Conservation (phyloP, 176 grass and related monocot genomes). For the Poa pratensis region DNA sequence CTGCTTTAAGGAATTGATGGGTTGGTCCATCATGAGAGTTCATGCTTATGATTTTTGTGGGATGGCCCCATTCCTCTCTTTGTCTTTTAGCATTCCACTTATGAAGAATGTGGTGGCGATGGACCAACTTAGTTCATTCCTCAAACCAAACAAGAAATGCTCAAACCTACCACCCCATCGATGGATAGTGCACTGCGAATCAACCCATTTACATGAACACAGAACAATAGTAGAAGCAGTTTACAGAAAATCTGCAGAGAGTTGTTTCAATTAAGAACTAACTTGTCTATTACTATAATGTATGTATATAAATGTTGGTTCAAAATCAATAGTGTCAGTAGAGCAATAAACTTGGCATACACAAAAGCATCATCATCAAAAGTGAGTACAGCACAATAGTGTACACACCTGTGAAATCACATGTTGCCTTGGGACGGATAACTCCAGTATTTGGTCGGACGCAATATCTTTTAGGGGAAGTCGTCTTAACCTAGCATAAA, state of each 20-base stretch:
- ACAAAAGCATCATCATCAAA: slow-evolving; percentile 27
- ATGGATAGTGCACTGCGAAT: slow-evolving; percentile 5
- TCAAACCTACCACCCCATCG: neutral
- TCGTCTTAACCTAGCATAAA: slow-evolving; percentile 88
- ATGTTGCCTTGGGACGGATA: slow-evolving; percentile 78
- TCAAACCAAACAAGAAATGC: slow-evolving; percentile 20
- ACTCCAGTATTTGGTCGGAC: slow-evolving; percentile 94
- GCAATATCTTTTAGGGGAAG: slow-evolving; percentile 94
- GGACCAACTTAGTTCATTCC: neutral
- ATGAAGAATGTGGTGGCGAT: neutral
- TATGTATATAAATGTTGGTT: slow-evolving; percentile 6
- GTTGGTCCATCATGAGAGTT: neutral
- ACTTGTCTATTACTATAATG: neutral
- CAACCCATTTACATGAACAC: slow-evolving; percentile 17
- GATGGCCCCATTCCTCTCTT: neutral
- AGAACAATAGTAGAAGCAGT: slow-evolving; percentile 8
- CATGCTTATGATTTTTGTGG: slow-evolving; percentile 7
- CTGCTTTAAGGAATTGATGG: slow-evolving; percentile 31
- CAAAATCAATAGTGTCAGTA: slow-evolving; percentile 15
- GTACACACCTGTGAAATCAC: slow-evolving; percentile 79
- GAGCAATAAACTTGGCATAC: slow-evolving; percentile 17
- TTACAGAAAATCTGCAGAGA: slow-evolving; percentile 22
- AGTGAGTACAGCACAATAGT: neutral
- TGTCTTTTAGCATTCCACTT: neutral
- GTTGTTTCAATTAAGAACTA: slow-evolving; percentile 18